phyloP scores from a whole-genome alignment of 352 stramenopile species.

The Phytophthora ramorum region DNA sequence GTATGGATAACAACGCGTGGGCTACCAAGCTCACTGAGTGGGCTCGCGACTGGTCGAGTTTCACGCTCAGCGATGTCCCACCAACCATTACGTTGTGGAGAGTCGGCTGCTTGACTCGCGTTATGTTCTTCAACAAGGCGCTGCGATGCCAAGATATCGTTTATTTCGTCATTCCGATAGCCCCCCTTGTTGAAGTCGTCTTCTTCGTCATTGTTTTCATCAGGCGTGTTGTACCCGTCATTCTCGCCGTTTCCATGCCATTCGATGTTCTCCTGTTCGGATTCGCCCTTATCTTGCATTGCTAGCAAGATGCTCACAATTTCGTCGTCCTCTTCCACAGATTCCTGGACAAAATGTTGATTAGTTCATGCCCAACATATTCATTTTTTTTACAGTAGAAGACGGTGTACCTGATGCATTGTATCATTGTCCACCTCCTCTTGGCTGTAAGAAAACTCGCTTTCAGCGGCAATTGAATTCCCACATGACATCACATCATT shows the following conservation, averaged over 20 bases:
- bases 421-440: conserved; percentile 13
- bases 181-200: conserved; percentile 27
- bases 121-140: conserved; percentile 30
- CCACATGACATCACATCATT: conserved; percentile 42
- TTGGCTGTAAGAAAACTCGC: conserved; percentile 66
- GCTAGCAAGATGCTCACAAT: conserved; percentile 57
- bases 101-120: conserved; percentile 4
- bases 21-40: conserved; percentile 59
- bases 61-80: conserved; percentile 60
- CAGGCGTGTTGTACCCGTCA: conserved; percentile 23
- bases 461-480: conserved; percentile 55
- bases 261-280: neutral
- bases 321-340: conserved; percentile 50
- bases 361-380: conserved; percentile 7
- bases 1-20: conserved; percentile 40
- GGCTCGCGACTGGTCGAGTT: conserved; percentile 36
- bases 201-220: conserved; percentile 33
- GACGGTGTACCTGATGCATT: conserved; percentile 16
- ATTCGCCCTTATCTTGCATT: conserved; percentile 50
- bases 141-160: conserved; percentile 77
- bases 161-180: conserved; percentile 54
- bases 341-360: conserved; percentile 14
- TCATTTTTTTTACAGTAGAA: neutral
- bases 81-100: conserved; percentile 38
- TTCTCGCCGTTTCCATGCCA: conserved; percentile 32